Evolutionary conservation across 495 filamentous ascomycete species (phyloP).

Genomic region (Cercophora scortea): DNA sequence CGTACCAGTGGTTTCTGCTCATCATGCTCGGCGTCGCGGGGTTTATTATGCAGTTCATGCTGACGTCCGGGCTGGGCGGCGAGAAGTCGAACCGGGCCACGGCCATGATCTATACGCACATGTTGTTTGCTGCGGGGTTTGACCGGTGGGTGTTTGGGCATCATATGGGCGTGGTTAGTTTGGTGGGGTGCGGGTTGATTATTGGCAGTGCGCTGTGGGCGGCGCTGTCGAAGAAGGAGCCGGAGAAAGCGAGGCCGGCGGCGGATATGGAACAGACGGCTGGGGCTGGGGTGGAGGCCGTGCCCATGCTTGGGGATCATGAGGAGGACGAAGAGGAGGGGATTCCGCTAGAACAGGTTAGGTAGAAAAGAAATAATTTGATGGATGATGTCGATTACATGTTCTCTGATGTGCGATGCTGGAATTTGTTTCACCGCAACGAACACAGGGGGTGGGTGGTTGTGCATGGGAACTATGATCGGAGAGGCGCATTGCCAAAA

Average conservation of each 20-base stretch:
- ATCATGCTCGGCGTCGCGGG: constrained; percentile 64
- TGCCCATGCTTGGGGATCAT: constrained; percentile 11
- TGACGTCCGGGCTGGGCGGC: constrained; percentile 72
- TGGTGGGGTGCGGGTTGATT: constrained; percentile 71
- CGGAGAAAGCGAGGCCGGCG: constrained; percentile 6
- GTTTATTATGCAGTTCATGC: constrained; percentile 78
- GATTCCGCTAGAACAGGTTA: constrained; percentile 3
- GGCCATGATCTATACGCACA: constrained; percentile 85
- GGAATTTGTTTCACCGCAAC: too few relatives aligned
- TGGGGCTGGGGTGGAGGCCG: constrained; percentile 12
- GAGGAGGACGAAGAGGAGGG: constrained; percentile 4
- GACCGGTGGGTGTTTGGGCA: constrained; percentile 73
- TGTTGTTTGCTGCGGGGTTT: constrained; percentile 82
- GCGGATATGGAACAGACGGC: not conserved
- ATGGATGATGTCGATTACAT: not conserved
- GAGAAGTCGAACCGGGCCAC: constrained; percentile 65
- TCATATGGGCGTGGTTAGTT: constrained; percentile 55
- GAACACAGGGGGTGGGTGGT: too few relatives aligned
- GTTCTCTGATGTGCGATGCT: not conserved
- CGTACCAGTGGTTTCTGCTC: constrained; percentile 64
- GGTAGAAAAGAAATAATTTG: not conserved
- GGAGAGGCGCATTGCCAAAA: too few relatives aligned
- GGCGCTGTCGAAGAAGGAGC: constrained; percentile 45
- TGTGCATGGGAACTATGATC: too few relatives aligned
- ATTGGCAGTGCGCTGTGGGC: constrained; percentile 76